Percentiles rank a stretch among this genome's conserved stretches.
These are phyloP conservation scores for Solanum clarkiae DNA, from an alignment of 257 asterid genomes.

Conservation along the genomic window DNA sequence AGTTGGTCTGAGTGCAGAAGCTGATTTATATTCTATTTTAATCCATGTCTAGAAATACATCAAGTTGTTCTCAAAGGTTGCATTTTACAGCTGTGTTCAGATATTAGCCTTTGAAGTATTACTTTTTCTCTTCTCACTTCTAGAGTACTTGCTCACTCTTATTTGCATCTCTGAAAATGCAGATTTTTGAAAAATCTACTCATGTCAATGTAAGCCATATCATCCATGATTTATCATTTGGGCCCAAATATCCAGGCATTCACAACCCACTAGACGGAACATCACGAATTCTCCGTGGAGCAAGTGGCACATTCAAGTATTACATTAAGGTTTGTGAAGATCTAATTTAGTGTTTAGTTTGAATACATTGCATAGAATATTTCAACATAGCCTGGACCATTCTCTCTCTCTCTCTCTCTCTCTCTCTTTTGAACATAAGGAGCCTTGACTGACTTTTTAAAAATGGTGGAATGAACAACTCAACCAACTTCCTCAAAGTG, in stretches of 20 bases:
- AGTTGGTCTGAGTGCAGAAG: background rate
- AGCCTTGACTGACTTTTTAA: background rate
- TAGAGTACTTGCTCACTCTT: background rate
- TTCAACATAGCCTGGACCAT: background rate
- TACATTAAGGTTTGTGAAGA: constrained; percentile 68
- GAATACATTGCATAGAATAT: background rate
- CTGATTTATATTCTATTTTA: background rate
- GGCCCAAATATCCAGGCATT: constrained; percentile 95
- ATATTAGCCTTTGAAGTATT: background rate
- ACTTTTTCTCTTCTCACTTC: background rate
- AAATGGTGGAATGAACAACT: background rate
- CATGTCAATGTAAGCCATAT: constrained; percentile 94
- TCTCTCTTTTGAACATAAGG: background rate
- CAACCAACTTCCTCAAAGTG: background rate
- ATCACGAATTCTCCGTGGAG: constrained; percentile 54
- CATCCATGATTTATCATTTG: constrained; percentile 88
- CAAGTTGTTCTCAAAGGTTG: background rate
- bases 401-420: background rate
- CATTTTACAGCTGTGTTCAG: background rate
- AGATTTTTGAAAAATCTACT: constrained; percentile 76
- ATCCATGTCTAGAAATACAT: background rate
- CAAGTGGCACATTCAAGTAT: constrained; percentile 96
- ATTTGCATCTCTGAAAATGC: constrained; percentile 3
- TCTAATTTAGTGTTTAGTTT: background rate
- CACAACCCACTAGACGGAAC: constrained; percentile 98